Evolutionary conservation across 331 rosid genomes (phyloP).

Genomic region (Pyracantha coccinea): DNA sequence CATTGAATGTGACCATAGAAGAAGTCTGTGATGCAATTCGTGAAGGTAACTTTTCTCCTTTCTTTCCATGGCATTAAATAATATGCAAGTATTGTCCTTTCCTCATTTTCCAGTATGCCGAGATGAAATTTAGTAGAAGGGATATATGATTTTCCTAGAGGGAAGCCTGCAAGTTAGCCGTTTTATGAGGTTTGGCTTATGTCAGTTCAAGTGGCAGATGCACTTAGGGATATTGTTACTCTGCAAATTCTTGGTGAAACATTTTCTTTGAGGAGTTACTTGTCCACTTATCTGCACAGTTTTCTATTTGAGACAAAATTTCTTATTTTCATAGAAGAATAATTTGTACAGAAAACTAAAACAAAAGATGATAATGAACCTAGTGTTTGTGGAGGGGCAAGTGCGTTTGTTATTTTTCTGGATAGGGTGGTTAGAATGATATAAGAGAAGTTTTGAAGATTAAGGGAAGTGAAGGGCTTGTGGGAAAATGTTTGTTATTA

Average conservation of each 20-base stretch:
- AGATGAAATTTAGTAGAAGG: not conserved
- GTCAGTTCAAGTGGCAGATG: not conserved
- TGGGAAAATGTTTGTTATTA: not conserved
- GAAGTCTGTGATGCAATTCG: conserved; percentile 86
- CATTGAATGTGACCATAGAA: conserved; percentile 70
- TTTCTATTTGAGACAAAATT: not conserved
- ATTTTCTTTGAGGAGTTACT: not conserved
- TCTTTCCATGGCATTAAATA: not conserved
- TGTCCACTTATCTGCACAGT: not conserved
- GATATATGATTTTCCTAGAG: not conserved
- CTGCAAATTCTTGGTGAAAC: not conserved
- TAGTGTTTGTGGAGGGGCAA: not conserved
- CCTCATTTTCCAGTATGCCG: not conserved
- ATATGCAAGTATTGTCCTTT: not conserved
- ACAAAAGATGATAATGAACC: not conserved
- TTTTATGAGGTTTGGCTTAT: not conserved
- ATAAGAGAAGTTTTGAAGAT: not conserved
- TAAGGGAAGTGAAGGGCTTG: not conserved
- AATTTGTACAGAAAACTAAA: no score
- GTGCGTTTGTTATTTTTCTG: no score
- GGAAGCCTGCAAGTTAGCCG: conserved; percentile 1
- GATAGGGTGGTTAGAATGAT: no score
- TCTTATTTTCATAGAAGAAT: no score
- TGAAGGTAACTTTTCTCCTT: conserved; percentile 51
- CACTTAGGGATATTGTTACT: not conserved